Percentiles rank a stretch among this genome's conserved stretches.
These are phyloP conservation scores for Trichocladium antarcticum DNA, from an alignment of 495 filamentous ascomycete species.

Conservation along the genomic window DNA sequence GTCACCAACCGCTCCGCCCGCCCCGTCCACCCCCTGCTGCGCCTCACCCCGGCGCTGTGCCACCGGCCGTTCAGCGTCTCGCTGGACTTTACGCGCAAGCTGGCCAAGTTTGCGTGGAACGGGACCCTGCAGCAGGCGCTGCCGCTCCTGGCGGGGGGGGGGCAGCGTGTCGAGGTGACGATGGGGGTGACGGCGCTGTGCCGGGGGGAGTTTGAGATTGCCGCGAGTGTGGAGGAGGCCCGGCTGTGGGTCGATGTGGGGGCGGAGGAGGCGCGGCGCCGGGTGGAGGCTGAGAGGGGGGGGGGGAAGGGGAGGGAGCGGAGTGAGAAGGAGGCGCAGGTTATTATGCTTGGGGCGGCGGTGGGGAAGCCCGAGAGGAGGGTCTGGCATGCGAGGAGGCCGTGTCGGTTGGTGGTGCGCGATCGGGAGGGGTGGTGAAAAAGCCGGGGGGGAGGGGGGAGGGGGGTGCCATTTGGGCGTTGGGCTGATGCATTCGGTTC, in stretches of 20 bases:
- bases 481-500: not conserved
- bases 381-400: slow-evolving; percentile 60
- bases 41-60: slow-evolving; percentile 64
- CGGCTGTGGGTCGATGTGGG: slow-evolving; percentile 41
- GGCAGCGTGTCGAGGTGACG: slow-evolving; percentile 42
- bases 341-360: slow-evolving; percentile 38
- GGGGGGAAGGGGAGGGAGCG: slow-evolving; percentile 14
- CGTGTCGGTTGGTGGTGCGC: slow-evolving; percentile 50
- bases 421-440: slow-evolving; percentile 23
- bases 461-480: not conserved
- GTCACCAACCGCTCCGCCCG: slow-evolving; percentile 59
- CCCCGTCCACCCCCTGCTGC: slow-evolving; percentile 60
- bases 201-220: slow-evolving; percentile 72
- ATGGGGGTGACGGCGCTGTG: slow-evolving; percentile 63
- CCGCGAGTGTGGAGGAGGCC: slow-evolving; percentile 72
- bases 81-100: slow-evolving; percentile 68
- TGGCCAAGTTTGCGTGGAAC: slow-evolving; percentile 59
- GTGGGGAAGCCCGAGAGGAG: slow-evolving; percentile 52
- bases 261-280: slow-evolving; percentile 65
- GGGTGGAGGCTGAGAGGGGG: slow-evolving; percentile 30
- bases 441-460: not conserved
- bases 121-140: slow-evolving; percentile 70
- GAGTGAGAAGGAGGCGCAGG: slow-evolving; percentile 40
- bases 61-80: slow-evolving; percentile 62
- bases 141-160: slow-evolving; percentile 46